phyloP scores from a whole-genome alignment of 257 asterid genomes.

The Solanum appendiculatum region DNA sequence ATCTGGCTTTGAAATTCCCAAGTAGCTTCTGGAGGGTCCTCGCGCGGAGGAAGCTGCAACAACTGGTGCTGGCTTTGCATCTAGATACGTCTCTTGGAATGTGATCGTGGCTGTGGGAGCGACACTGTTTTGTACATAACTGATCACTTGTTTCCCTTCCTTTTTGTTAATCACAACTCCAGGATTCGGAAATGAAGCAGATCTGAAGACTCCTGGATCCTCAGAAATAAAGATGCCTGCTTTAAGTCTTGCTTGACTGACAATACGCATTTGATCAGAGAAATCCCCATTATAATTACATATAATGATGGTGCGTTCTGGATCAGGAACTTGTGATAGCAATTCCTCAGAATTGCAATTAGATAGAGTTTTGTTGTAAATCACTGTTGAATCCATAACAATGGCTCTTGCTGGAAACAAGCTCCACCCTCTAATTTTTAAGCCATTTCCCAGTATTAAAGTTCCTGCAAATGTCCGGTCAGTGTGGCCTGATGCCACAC shows the following conservation, averaged over 20 bases:
- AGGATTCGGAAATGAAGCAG: neutral
- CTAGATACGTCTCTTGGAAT: neutral
- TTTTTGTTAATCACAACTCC: neutral
- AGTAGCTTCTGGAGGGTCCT: conserved; percentile 1
- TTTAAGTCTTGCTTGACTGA: neutral
- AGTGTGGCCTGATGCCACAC: neutral
- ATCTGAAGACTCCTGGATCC: neutral
- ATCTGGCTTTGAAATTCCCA: neutral
- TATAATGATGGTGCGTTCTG: neutral
- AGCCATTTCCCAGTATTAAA: neutral
- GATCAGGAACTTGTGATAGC: neutral
- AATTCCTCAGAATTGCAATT: neutral
- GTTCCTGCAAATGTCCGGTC: conserved; percentile 2
- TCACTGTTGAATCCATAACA: neutral
- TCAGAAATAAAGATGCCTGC: conserved; percentile 3
- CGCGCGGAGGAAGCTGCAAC: neutral
- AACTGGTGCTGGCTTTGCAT: neutral
- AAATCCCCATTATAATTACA: neutral
- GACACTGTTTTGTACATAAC: neutral
- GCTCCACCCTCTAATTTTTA: conserved; percentile 1
- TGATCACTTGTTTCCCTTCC: conserved; percentile 1
- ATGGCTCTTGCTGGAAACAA: neutral
- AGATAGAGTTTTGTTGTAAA: neutral
- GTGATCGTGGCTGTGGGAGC: neutral
- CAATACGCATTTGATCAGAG: neutral